Conservation (phyloP, 768 basidiomycete genomes). For the Pisolithus orientalis region DNA sequence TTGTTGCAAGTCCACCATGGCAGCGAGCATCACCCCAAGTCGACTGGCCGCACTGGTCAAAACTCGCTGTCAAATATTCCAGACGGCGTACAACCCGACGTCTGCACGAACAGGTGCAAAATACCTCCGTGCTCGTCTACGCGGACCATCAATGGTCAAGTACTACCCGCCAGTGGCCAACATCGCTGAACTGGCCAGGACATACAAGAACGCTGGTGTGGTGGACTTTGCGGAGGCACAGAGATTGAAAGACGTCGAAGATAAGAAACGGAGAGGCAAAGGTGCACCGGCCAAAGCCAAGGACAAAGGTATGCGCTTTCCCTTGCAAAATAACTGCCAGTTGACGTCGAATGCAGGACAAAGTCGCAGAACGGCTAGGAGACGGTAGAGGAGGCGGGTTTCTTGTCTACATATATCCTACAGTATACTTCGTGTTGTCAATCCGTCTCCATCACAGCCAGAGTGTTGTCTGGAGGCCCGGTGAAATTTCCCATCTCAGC, state of each 20-base stretch:
- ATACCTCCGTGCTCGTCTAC: conserved; percentile 75
- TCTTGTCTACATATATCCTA: not conserved
- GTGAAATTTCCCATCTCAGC: conserved; percentile 48
- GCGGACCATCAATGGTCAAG: conserved; percentile 77
- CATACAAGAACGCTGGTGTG: conserved; percentile 53
- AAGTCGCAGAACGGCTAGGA: conserved; percentile 45
- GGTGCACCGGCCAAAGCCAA: conserved; percentile 80
- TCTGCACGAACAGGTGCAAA: conserved; percentile 83
- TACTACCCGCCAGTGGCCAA: conserved; percentile 73
- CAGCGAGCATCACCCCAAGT: conserved; percentile 35
- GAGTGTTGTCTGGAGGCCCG: conserved; percentile 16
- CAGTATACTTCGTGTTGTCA: conserved; percentile 5
- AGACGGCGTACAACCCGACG: conserved; percentile 84
- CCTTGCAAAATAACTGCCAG: not conserved
- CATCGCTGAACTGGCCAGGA: conserved; percentile 43
- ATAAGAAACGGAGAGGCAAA: conserved; percentile 70
- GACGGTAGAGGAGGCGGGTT: conserved; percentile 22
- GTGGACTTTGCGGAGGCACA: conserved; percentile 63
- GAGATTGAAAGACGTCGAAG: conserved; percentile 61
- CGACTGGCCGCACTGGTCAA: conserved; percentile 57
- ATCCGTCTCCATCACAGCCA: conserved; percentile 13
- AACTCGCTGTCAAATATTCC: conserved; percentile 70
- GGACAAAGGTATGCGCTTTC: conserved; percentile 42
- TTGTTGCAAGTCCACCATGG: conserved; percentile 11
- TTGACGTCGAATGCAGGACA: conserved; percentile 32